Conservation (phyloP, 2,329 filamentous ascomycete species). For the Esteya vermicola region DNA sequence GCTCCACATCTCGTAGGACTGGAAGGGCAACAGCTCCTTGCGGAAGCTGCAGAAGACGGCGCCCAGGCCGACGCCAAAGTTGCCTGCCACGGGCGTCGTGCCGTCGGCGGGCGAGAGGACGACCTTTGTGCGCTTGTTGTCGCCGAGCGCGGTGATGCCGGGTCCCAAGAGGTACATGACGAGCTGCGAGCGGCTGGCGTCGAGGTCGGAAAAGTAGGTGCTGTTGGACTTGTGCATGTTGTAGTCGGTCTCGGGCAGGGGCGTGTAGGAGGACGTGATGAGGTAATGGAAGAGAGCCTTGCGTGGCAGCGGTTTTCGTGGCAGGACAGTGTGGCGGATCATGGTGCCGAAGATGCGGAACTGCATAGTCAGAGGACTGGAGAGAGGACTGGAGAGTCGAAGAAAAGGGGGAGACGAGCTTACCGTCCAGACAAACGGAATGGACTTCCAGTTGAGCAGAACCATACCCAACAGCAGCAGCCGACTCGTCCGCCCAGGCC, state of each 20-base stretch:
- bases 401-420: slow-evolving; percentile 15
- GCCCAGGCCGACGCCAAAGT: slow-evolving; percentile 52
- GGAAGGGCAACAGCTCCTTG: slow-evolving; percentile 55
- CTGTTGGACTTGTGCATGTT: slow-evolving; percentile 28
- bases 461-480: slow-evolving; percentile 40
- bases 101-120: slow-evolving; percentile 24
- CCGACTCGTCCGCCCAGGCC: slow-evolving; percentile 37
- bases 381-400: background rate
- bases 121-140: slow-evolving; percentile 33
- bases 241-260: slow-evolving; percentile 23
- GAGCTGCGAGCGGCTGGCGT: slow-evolving; percentile 69
- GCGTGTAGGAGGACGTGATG: slow-evolving; percentile 17
- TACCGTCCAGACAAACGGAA: slow-evolving; percentile 67
- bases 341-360: slow-evolving; percentile 21
- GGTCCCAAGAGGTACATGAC: slow-evolving; percentile 53
- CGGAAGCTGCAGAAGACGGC: slow-evolving; percentile 62
- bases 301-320: slow-evolving; percentile 13
- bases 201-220: slow-evolving; percentile 80
- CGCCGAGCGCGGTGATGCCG: slow-evolving; percentile 36
- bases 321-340: slow-evolving; percentile 16
- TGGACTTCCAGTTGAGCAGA: slow-evolving; percentile 55
- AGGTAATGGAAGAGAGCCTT: slow-evolving; percentile 22
- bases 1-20: slow-evolving; percentile 60
- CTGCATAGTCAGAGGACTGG: slow-evolving; percentile 7
- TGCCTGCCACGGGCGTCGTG: slow-evolving; percentile 32